These are phyloP conservation scores for Somion occarium DNA, from an alignment of 1,284 basidiomycete genomes.

Conservation along the genomic window DNA sequence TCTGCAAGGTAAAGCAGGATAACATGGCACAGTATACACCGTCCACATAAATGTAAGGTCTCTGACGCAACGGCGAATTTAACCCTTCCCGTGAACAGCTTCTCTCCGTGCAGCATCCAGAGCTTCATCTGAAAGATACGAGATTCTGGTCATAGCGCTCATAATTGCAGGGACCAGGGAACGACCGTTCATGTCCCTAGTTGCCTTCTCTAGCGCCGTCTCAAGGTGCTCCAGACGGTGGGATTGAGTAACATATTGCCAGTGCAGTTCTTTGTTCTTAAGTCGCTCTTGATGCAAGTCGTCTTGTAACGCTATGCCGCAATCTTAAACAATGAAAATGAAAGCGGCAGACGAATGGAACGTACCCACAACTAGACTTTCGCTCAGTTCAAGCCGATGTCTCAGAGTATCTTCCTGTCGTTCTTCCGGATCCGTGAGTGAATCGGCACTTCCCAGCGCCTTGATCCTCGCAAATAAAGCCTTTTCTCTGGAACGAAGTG, in stretches of 20 bases:
- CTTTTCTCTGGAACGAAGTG: background rate
- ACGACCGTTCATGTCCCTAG: background rate
- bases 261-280: background rate
- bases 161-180: background rate
- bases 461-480: background rate
- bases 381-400: background rate
- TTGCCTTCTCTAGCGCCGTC: background rate
- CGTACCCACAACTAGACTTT: background rate
- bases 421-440: background rate
- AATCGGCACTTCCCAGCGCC: background rate
- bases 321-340: background rate
- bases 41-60: background rate
- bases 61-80: too few species aligned
- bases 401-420: background rate
- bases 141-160: background rate
- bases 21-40: background rate
- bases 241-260: background rate
- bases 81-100: too few species aligned
- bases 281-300: background rate
- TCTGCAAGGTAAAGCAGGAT: background rate
- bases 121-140: background rate
- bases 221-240: background rate
- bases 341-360: background rate
- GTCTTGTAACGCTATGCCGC: background rate
- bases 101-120: background rate